These are phyloP conservation scores for Globomyces pollinis-pini DNA, from an alignment of 192 early-diverging fungal species.

Conservation along the genomic window DNA sequence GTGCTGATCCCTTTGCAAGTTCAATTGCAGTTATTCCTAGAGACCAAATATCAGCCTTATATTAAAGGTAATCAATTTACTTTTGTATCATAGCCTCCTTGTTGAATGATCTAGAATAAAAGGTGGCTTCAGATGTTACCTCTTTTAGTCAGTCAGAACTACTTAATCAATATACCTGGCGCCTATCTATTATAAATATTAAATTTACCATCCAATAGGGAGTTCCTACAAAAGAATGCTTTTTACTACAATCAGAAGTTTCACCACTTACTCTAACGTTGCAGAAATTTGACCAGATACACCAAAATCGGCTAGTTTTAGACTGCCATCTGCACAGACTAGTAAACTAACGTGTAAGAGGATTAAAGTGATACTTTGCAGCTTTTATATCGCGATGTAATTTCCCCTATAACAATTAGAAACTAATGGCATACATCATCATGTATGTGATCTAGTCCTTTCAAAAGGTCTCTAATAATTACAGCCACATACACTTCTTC, in stretches of 20 bases:
- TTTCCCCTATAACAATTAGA: no score
- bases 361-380: no score
- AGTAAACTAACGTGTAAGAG: no score
- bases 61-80: constrained; percentile 22
- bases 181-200: no score
- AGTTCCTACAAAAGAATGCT: constrained; percentile 96
- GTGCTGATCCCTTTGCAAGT: constrained; percentile 85
- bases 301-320: constrained; percentile 97
- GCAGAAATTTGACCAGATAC: constrained; percentile 92
- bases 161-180: no score
- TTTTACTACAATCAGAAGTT: no score
- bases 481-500: constrained; percentile 88
- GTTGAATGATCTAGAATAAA: constrained; percentile 94
- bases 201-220: constrained; percentile 66
- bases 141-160: background rate
- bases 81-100: constrained; percentile 89
- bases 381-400: constrained; percentile 86
- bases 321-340: constrained; percentile 64
- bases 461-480: constrained; percentile 78
- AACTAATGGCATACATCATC: no score
- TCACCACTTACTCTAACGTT: no score
- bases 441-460: constrained; percentile 91
- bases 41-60: constrained; percentile 94
- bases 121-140: constrained; percentile 93
- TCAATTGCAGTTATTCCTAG: constrained; percentile 96